Percentiles rank a stretch among this genome's conserved stretches.
phyloP scores from a whole-genome alignment of 164 flowering plant genomes.

The Dillenia turbinata region DNA sequence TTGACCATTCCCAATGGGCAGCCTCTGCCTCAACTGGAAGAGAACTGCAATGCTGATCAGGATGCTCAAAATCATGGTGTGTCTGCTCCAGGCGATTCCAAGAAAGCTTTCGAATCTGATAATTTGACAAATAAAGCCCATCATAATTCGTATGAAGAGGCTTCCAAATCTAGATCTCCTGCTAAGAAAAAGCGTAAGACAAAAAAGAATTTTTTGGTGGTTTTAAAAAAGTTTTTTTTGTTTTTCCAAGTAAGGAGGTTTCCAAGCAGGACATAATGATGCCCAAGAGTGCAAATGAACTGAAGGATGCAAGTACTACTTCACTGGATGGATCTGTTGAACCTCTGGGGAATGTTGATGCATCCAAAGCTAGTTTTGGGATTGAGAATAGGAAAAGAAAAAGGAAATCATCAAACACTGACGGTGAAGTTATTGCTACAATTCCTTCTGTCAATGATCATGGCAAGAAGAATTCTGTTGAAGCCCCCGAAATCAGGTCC shows the following conservation, averaged over 20 bases:
- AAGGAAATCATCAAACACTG: slow-evolving; percentile 11
- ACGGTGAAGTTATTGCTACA: slow-evolving; percentile 7
- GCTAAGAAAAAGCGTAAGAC: slow-evolving; percentile 30
- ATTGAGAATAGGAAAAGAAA: slow-evolving; percentile 19
- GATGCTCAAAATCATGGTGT: neutral
- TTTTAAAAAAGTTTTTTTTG: too few species aligned
- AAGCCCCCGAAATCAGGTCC: neutral
- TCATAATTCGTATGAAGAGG: slow-evolving; percentile 12
- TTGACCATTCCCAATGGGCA: slow-evolving; percentile 10
- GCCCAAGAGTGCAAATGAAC: slow-evolving; percentile 4
- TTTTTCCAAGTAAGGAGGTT: slow-evolving; percentile 7
- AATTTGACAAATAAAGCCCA: slow-evolving; percentile 8
- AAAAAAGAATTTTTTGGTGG: too few species aligned
- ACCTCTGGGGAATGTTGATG: slow-evolving; percentile 7
- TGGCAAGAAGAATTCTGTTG: slow-evolving; percentile 5
- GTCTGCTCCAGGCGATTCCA: slow-evolving; percentile 5
- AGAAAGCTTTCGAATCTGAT: slow-evolving; percentile 8
- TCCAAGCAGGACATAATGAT: slow-evolving; percentile 4
- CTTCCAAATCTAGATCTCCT: slow-evolving; percentile 6
- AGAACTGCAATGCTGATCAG: slow-evolving; percentile 5
- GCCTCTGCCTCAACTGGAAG: slow-evolving; percentile 6
- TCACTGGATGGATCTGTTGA: slow-evolving; percentile 10
- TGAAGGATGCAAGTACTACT: slow-evolving; percentile 6
- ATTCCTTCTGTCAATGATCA: slow-evolving; percentile 10
- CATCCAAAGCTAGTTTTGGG: slow-evolving; percentile 1